Evolutionary conservation across 2,329 filamentous ascomycete genomes (phyloP).

Genomic region (Pseudocercospora crystallina): DNA sequence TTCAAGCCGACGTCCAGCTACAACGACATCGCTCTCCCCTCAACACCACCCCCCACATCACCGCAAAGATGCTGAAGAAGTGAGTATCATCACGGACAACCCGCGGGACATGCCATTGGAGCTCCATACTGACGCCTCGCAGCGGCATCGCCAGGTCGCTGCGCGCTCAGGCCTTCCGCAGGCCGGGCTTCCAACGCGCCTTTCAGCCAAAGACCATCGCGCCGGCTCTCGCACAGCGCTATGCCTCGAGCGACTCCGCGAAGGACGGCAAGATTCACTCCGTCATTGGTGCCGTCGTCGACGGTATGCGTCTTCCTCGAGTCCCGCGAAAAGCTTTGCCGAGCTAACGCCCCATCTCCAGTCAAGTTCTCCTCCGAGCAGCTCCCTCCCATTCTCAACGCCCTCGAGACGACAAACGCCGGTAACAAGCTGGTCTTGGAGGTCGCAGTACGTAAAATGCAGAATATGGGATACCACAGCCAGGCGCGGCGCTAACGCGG

Average conservation of each 20-base stretch:
- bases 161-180: constrained; percentile 59
- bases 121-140: constrained; percentile 34
- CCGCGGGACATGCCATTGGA: constrained; percentile 38
- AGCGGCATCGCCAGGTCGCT: constrained; percentile 67
- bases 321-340: constrained; percentile 23
- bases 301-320: constrained; percentile 65
- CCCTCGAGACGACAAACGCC: constrained; percentile 86
- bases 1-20: too few relatives aligned
- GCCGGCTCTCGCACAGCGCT: constrained; percentile 60
- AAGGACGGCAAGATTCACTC: constrained; percentile 67
- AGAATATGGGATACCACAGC: constrained; percentile 11
- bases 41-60: constrained; percentile 12
- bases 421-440: constrained; percentile 94
- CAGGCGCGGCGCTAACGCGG: constrained; percentile 29
- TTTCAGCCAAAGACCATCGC: constrained; percentile 59
- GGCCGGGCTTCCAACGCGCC: constrained; percentile 57
- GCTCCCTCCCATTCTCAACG: constrained; percentile 96
- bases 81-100: constrained; percentile 48
- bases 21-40: constrained; percentile 4
- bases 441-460: constrained; percentile 73
- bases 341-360: constrained; percentile 45
- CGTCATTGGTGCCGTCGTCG: constrained; percentile 98
- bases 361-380: constrained; percentile 96
- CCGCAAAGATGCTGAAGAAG: constrained; percentile 81
- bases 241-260: constrained; percentile 59